These are phyloP conservation scores for Lodderomyces theae DNA, from an alignment of 1,139 yeast genomes.

Conservation along the genomic window DNA sequence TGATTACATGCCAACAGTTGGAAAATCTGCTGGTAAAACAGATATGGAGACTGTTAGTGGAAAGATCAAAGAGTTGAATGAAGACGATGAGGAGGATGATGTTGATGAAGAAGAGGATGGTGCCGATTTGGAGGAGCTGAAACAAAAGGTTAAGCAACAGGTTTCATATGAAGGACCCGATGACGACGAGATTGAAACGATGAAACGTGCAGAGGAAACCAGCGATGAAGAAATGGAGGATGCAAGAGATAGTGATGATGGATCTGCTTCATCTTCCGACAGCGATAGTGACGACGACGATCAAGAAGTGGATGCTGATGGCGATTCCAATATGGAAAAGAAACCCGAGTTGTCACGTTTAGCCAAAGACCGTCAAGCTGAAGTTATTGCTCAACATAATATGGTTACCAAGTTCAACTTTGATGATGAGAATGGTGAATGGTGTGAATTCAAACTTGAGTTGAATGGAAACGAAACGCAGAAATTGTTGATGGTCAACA, in stretches of 20 bases:
- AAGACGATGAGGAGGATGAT: slow-evolving; percentile 54
- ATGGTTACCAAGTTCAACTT: slow-evolving; percentile 79
- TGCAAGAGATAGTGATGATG: slow-evolving; percentile 36
- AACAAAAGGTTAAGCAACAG: slow-evolving; percentile 63
- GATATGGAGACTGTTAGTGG: slow-evolving; percentile 37
- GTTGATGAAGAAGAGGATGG: slow-evolving; percentile 36
- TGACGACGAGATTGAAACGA: slow-evolving; percentile 85
- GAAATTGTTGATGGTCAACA: slow-evolving; percentile 95
- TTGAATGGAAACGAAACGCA: slow-evolving; percentile 76
- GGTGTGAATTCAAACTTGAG: slow-evolving; percentile 90
- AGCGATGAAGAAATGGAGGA: slow-evolving; percentile 59
- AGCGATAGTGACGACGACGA: slow-evolving; percentile 22
- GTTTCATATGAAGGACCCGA: slow-evolving; percentile 94
- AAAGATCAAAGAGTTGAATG: slow-evolving; percentile 38
- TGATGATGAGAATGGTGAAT: slow-evolving; percentile 83
- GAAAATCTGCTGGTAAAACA: slow-evolving; percentile 66
- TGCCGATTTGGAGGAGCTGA: slow-evolving; percentile 64
- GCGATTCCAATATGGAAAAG: slow-evolving; percentile 22
- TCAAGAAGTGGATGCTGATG: slow-evolving; percentile 22
- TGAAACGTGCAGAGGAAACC: slow-evolving; percentile 76
- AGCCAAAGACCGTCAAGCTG: slow-evolving; percentile 84
- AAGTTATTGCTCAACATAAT: slow-evolving; percentile 69
- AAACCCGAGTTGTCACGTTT: slow-evolving; percentile 41
- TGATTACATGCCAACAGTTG: slow-evolving; percentile 60
- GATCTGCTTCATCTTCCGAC: slow-evolving; percentile 24